Conservation (phyloP, 129 eudicot genomes). For the Lactuca saligna region DNA sequence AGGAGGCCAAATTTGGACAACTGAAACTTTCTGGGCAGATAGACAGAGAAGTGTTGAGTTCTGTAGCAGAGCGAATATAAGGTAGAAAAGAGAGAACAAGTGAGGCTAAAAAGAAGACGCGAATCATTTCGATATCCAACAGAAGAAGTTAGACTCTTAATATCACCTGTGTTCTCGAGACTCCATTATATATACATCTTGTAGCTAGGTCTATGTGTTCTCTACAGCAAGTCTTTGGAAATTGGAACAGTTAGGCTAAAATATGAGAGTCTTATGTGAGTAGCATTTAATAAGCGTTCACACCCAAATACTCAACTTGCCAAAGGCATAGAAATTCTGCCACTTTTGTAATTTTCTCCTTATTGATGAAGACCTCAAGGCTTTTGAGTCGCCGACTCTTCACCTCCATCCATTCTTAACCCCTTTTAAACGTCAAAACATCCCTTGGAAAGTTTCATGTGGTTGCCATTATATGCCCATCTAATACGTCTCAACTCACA, state of each 20-base stretch:
- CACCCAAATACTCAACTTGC: slow-evolving; percentile 1
- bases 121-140: neutral
- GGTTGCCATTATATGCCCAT: slow-evolving; percentile 2
- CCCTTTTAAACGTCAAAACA: neutral
- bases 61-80: slow-evolving; percentile 12
- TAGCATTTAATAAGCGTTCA: slow-evolving; percentile 2
- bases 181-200: neutral
- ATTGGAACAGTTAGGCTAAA: neutral
- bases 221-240: too few relatives aligned
- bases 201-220: too few relatives aligned
- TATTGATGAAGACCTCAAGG: neutral
- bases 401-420: neutral
- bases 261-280: neutral
- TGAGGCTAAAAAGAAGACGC: neutral
- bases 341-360: neutral
- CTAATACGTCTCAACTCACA: neutral
- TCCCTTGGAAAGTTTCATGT: slow-evolving; percentile 12
- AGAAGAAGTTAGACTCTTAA: neutral
- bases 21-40: slow-evolving; percentile 21
- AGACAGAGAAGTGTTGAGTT: slow-evolving; percentile 3
- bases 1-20: neutral
- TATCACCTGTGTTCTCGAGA: neutral
- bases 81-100: neutral
- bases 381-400: slow-evolving; percentile 1
- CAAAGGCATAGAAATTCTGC: neutral